Percentiles rank a stretch among this genome's conserved stretches.
phyloP scores from a whole-genome alignment of 768 basidiomycete species.

The Dentipellis sp. region DNA sequence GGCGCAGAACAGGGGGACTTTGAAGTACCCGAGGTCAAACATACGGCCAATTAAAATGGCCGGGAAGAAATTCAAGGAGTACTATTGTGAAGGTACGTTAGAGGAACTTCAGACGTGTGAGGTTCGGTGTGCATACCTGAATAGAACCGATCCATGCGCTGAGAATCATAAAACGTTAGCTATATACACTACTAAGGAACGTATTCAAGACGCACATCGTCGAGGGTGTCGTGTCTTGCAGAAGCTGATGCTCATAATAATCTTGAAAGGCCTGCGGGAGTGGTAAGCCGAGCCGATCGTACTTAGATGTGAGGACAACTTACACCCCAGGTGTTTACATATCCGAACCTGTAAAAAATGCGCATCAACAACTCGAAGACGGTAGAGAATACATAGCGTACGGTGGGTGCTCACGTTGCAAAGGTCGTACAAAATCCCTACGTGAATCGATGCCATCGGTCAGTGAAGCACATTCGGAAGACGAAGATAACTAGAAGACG shows the following conservation, averaged over 20 bases:
- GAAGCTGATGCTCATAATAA: conserved; percentile 50
- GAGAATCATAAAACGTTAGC: neutral
- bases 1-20: conserved; percentile 35
- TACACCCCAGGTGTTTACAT: neutral
- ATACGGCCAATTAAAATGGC: conserved; percentile 56
- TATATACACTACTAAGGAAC: neutral
- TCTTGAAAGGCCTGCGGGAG: conserved; percentile 54
- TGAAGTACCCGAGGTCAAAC: conserved; percentile 67
- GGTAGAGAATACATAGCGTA: neutral
- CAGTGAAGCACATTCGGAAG: neutral
- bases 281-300: neutral
- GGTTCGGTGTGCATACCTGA: conserved; percentile 33
- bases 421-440: neutral
- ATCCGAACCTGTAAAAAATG: neutral
- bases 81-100: conserved; percentile 27
- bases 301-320: neutral
- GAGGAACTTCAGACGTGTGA: neutral
- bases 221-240: conserved; percentile 44
- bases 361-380: neutral
- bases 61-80: conserved; percentile 52
- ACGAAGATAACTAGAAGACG: neutral
- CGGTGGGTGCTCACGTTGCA: neutral
- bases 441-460: neutral
- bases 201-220: conserved; percentile 37
- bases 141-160: conserved; percentile 79